Conservation (phyloP, 768 basidiomycete genomes). For the Tulasnella sp. region DNA sequence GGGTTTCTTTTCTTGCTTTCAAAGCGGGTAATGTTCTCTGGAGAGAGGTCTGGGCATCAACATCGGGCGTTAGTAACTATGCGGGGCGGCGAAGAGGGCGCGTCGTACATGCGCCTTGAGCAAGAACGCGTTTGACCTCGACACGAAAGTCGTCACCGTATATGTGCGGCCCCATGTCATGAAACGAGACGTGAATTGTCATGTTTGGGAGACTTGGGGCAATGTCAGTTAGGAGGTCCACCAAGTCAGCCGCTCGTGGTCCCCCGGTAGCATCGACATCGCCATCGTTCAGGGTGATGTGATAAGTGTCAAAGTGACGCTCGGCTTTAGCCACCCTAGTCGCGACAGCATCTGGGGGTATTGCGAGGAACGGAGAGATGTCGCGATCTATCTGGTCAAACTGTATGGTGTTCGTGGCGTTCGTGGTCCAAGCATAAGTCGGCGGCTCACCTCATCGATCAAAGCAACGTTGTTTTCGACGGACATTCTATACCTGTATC, state of each 20-base stretch:
- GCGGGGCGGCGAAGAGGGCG: not conserved
- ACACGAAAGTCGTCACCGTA: conserved; percentile 15
- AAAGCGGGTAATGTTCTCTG: conserved; percentile 4
- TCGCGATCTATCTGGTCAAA: conserved; percentile 39
- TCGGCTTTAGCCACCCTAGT: not conserved
- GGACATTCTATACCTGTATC: conserved; percentile 27
- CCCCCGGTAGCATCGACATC: not conserved
- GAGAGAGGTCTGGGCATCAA: conserved; percentile 10
- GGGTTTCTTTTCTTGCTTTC: conserved; percentile 7
- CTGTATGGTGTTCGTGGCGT: not conserved
- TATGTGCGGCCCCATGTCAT: conserved; percentile 13
- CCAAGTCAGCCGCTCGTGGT: not conserved
- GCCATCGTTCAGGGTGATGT: conserved; percentile 11
- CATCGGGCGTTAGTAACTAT: too few species aligned
- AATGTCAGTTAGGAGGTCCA: not conserved
- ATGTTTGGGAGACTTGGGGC: not conserved
- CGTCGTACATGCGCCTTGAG: conserved; percentile 8
- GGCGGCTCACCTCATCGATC: conserved; percentile 11
- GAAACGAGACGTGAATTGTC: conserved; percentile 3
- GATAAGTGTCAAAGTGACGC: not conserved
- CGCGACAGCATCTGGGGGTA: conserved; percentile 22
- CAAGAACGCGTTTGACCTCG: not conserved
- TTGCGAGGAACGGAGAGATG: conserved; percentile 35
- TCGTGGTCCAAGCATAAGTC: not conserved
- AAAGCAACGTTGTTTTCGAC: not conserved